Evolutionary conservation across 2,329 filamentous ascomycete species (phyloP).

Genomic region (Aspergillus pseudotamarii): DNA sequence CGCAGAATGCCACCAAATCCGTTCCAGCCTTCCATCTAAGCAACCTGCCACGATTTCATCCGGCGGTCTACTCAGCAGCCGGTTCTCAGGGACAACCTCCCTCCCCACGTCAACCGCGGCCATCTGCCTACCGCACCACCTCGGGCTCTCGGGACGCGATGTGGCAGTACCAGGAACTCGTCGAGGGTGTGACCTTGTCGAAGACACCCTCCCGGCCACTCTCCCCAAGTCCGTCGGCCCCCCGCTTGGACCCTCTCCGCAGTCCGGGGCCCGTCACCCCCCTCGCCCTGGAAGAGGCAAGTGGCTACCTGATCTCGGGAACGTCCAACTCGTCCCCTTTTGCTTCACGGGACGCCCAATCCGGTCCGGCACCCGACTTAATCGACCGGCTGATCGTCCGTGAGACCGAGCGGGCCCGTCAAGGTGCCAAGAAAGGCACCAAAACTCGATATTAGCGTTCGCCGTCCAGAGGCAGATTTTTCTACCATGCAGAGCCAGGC

Average conservation of each 20-base stretch:
- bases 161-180: slow-evolving; percentile 47
- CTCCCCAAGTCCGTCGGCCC: slow-evolving; percentile 43
- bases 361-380: slow-evolving; percentile 33
- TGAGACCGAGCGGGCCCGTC: slow-evolving; percentile 35
- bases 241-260: slow-evolving; percentile 47
- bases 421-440: slow-evolving; percentile 30
- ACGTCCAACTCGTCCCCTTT: slow-evolving; percentile 23
- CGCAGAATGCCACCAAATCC: slow-evolving; percentile 39
- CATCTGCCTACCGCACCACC: slow-evolving; percentile 34
- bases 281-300: slow-evolving; percentile 43
- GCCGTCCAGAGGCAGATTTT: neutral
- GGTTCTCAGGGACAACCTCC: slow-evolving; percentile 33
- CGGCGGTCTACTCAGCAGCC: slow-evolving; percentile 45
- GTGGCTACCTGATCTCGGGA: slow-evolving; percentile 45
- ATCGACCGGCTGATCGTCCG: slow-evolving; percentile 38
- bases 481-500: neutral
- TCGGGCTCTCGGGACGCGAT: slow-evolving; percentile 41
- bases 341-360: slow-evolving; percentile 23
- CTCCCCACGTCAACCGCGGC: slow-evolving; percentile 36
- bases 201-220: slow-evolving; percentile 30
- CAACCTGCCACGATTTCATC: slow-evolving; percentile 50
- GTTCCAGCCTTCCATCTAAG: slow-evolving; percentile 42
- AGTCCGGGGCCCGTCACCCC: slow-evolving; percentile 52
- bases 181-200: slow-evolving; percentile 38
- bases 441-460: slow-evolving; percentile 29